Base-by-base conservation (phyloP, 495 filamentous ascomycete genomes). In the Mytilinidion resinicola region DNA sequence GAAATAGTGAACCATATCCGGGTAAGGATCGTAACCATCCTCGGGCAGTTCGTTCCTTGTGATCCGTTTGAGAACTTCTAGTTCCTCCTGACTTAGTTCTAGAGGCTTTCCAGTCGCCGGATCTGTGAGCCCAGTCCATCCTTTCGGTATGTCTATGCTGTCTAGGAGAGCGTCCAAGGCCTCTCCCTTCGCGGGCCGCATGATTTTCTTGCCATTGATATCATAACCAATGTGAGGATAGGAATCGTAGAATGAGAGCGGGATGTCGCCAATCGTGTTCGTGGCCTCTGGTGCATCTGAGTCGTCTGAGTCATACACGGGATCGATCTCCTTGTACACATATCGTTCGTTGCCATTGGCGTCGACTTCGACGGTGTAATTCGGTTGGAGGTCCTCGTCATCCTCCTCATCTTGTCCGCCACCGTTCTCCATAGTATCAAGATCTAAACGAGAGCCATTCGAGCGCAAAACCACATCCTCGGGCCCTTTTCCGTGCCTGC, bases 141-240 rank as follows among this genome's bases (percentile, higher is more conserved):
- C 95, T 79, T 95, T 90, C 30, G 93, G 93, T n/a, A 98, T 77
- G 63, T 98, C 93, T 62, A 98, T 97, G 70, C 88, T 95, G 65
- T 97, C 91, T 33, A 98, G 79, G 43, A 98, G 78, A 6, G 90
- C 89, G 80, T 98, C 95, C 34, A 98, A 76, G 39, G 95, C 93
- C 68, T 95, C 87, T 36, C 93, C 93, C 68, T 90, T 91, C 34
- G 93, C 93, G 2, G 93, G 93, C 47, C 93, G 88, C 84, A 95
- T 85, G 55, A 98, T 95, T 72, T 89, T 95, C 78, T 91, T 96
- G 71, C 93, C 93, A 74, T 98, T 95, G 73, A 98, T 96, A 69
- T 96, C 88, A 73, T 98, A 98, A 42, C 93, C 93, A 70, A 98
- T 96, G 71, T 98, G 93, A 53, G 95, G 93, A 69, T 96, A 97